phyloP scores from a whole-genome alignment of 768 basidiomycete genomes.

The Leccinum incarnatum region DNA sequence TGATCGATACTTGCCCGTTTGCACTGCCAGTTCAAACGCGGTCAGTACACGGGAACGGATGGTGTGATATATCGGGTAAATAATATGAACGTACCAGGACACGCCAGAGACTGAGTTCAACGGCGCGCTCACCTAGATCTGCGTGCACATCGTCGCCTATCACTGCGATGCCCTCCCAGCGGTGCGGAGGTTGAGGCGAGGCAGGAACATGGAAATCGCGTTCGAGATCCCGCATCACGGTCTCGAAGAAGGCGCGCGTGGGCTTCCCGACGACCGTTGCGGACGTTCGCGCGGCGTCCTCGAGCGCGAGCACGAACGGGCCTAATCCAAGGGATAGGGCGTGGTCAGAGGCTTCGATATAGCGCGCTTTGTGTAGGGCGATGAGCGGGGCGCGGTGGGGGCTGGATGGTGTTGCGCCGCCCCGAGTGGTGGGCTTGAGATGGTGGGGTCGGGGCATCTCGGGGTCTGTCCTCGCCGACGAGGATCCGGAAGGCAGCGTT shows the following conservation, averaged over 20 bases:
- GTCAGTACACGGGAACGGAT: background rate
- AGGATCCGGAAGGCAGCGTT: conserved; percentile 69
- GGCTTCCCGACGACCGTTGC: conserved; percentile 68
- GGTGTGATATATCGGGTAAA: background rate
- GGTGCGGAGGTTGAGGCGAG: background rate
- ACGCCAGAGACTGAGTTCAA: conserved; percentile 58
- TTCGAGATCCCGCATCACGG: conserved; percentile 47
- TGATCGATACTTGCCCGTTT: conserved; percentile 65
- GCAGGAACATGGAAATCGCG: conserved; percentile 3
- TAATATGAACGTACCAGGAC: conserved; percentile 45
- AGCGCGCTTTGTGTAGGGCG: conserved; percentile 34
- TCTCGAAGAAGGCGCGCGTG: conserved; percentile 53
- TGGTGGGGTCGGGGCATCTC: no score
- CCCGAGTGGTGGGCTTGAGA: no score
- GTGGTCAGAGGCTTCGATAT: conserved; percentile 45
- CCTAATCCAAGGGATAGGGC: conserved; percentile 65
- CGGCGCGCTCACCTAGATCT: conserved; percentile 62
- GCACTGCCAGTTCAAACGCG: conserved; percentile 36
- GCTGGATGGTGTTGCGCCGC: no score
- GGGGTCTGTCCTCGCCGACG: conserved; percentile 36
- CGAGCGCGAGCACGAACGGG: conserved; percentile 64
- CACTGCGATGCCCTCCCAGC: conserved; percentile 37
- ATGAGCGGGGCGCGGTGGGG: conserved; percentile 1
- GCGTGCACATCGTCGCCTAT: conserved; percentile 67
- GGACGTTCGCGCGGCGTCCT: conserved; percentile 45